Evolutionary conservation across 2,329 filamentous ascomycete species (phyloP), one percentile per base, ranked within the genome.

Genomic region (Aureobasidium sp.): DNA sequence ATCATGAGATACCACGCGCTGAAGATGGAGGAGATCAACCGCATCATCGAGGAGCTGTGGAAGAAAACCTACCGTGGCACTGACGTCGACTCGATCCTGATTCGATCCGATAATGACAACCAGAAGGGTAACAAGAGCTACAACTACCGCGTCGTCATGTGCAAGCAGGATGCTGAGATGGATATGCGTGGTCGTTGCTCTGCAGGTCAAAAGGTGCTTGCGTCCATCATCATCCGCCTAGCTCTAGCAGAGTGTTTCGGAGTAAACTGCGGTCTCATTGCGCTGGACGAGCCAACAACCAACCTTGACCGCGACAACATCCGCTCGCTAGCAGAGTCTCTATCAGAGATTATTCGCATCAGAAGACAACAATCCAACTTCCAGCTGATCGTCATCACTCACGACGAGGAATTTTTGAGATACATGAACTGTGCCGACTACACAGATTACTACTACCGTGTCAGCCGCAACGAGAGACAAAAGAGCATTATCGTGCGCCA

Each of bases 1-100:
- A 95, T 99, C 71, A 97, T 99, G 90, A 90, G 90, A 70, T 99
- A 93, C 72, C 94, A 99, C 77, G 84, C 87, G 34, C 79, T 96
- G 72, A 99, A 99, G 80, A 99, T 99, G 94, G 90, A 94, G 68
- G 92, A 99, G 74, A 93, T 99, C 74, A 99, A 99, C 75, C 84
- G 86, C 62, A 97, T 97, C 73, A 88, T 95, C 56, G 90, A 89
- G 66, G 94, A 99, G 74, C 83, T 99, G n/a, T 99, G 94, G 94
- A 90, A 90, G 75, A 89, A 87, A 71, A 97, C 94, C 1, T 99
- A 99, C 76, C 90, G 95, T 72, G 94, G 94, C 66, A 97, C 93
- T 0, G 94, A 99, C 71, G 92, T 99, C 61, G 94, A 99, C 78
- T 94, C 90, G 1, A 96, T 99, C 71, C 83, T 95, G 71, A 97